Evolutionary conservation across 2,329 filamentous ascomycete species (phyloP).

Genomic region (Lachnellula willkommii): DNA sequence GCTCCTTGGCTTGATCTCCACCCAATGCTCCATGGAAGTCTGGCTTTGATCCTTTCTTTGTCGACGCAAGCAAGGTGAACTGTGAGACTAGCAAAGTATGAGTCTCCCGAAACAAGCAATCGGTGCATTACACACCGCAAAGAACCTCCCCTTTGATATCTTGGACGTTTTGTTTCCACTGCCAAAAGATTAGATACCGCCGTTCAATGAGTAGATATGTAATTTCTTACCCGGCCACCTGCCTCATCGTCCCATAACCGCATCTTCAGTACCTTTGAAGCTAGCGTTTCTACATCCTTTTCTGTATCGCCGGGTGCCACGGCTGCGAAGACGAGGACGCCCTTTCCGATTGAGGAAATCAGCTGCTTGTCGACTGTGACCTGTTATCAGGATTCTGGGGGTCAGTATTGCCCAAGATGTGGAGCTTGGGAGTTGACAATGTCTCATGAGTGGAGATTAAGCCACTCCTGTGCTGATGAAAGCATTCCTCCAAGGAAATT

Average conservation of each 20-base stretch:
- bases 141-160: constrained; percentile 89
- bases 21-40: constrained; percentile 87
- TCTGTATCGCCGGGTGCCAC: constrained; percentile 85
- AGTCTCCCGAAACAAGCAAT: neutral
- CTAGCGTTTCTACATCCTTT: constrained; percentile 79
- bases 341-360: constrained; percentile 85
- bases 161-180: constrained; percentile 88
- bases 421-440: too few relatives aligned
- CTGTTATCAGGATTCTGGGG: too few relatives aligned
- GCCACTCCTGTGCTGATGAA: too few relatives aligned
- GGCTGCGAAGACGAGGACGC: constrained; percentile 85
- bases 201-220: constrained; percentile 1
- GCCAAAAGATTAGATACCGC: constrained; percentile 14
- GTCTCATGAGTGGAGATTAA: too few relatives aligned
- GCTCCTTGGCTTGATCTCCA: constrained; percentile 67
- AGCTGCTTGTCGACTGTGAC: constrained; percentile 90
- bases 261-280: constrained; percentile 80
- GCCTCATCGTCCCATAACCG: constrained; percentile 66
- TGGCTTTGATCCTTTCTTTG: constrained; percentile 94
- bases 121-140: constrained; percentile 60
- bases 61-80: constrained; percentile 86
- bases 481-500: too few relatives aligned
- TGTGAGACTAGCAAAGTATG: constrained; percentile 67
- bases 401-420: too few relatives aligned
- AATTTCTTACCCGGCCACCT: constrained; percentile 24